Conservation (phyloP, 257 asterid genomes). For the Solanum habrochaites region DNA sequence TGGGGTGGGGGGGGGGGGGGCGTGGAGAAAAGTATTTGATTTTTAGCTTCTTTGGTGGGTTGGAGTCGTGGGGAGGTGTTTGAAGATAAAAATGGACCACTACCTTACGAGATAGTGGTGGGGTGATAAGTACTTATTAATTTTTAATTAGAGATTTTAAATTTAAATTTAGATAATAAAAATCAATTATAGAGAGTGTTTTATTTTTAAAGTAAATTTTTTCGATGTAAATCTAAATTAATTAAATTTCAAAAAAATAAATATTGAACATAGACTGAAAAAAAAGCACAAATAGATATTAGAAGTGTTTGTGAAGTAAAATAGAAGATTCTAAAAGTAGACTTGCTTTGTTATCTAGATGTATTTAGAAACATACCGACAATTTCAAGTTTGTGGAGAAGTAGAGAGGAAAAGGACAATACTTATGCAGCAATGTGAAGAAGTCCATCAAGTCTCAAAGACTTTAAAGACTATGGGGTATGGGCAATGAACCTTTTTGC, state of each 20-base stretch:
- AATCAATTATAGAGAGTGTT: rapidly evolving
- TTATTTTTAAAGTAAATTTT: neutral
- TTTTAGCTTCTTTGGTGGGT: neutral
- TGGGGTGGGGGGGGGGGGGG: too few relatives aligned
- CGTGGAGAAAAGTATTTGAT: neutral
- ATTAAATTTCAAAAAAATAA: neutral
- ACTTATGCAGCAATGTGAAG: neutral
- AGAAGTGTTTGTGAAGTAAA: neutral
- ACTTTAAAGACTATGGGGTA: neutral
- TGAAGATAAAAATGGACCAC: neutral
- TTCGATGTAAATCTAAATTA: neutral
- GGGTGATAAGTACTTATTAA: neutral
- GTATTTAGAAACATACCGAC: neutral
- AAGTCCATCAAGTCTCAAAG: neutral
- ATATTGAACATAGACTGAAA: neutral
- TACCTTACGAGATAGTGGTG: neutral
- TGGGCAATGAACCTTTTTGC: neutral
- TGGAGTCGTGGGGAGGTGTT: neutral
- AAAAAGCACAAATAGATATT: neutral
- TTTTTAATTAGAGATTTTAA: neutral
- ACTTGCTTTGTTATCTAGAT: neutral
- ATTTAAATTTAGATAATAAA: neutral
- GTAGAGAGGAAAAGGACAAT: neutral
- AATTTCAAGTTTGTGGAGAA: neutral
- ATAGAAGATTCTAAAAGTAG: neutral